Evolutionary conservation across 2,329 filamentous ascomycete genomes (phyloP), one percentile per base, ranked within the genome.

Genomic region (Paraphoma sp.): DNA sequence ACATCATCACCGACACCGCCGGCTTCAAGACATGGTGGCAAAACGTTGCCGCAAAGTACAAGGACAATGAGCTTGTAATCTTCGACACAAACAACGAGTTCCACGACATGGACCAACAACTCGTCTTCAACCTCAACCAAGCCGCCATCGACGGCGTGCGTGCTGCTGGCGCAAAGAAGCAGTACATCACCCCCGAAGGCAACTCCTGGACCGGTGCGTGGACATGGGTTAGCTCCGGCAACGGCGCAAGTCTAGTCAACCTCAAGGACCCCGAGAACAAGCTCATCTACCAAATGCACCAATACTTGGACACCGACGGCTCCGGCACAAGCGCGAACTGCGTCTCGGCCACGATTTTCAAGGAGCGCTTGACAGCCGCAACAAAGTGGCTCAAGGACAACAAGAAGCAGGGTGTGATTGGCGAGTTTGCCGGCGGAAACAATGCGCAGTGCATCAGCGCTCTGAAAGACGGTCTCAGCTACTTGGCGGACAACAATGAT

Each of bases 241-340:
- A 83, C 64, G 76, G 55, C 36, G 76, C 78, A 4, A 74, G 76
- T 44, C 77, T 84, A 55, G 77, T 80, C 53, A 72, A 62, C 17
- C 77, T 87, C 42, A 83, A 80, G 8, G 84, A 87, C 59, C 78
- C 83, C 0, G 56, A 76, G 45, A 74, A 85, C 73, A 84, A 83
- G 65, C 78, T 86, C 54, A 73, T 87, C 68, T 86, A 84, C 72
- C 83, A 87, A 66, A 86, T 87, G 84, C 84, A 87, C 69, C 84
- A 87, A 74, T 87, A 87, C 65, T 84, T 87, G 38, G 84, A 87
- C 73, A 76, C 73, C 0, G 84, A 86, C 57, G 81, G 82, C 51
- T 83, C 80, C 1, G 84, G 84, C 8, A 86, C 83, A 0, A 76
- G 74, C 2, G 75, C 73, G 2, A 73, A 75, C 29, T 87, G 85